Evolutionary conservation across 140 eudicot species (phyloP).

Genomic region (Stevia rebaudiana): DNA sequence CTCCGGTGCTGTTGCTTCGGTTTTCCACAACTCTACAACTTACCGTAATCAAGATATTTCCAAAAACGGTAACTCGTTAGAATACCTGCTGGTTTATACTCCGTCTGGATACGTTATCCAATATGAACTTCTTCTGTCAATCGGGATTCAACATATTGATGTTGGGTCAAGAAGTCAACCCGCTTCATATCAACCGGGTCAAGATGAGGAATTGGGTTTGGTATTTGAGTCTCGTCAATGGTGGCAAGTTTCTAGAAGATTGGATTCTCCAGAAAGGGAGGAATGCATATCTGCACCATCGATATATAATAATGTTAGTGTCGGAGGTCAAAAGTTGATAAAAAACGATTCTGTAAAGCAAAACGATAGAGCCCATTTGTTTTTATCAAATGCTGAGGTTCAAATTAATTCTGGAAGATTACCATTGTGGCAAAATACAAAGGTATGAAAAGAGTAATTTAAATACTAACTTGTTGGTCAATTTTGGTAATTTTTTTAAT

Average conservation of each 20-base stretch:
- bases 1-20: constrained; percentile 46
- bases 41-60: constrained; percentile 14
- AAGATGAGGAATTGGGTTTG: constrained; percentile 41
- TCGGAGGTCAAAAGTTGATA: constrained; percentile 21
- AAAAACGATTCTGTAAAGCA: constrained; percentile 29
- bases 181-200: constrained; percentile 21
- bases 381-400: constrained; percentile 51
- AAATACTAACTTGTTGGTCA: not conserved
- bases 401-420: constrained; percentile 36
- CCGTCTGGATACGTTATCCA: constrained; percentile 54
- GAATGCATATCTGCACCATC: constrained; percentile 19
- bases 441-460: constrained; percentile 31
- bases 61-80: constrained; percentile 33
- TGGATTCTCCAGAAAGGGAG: constrained; percentile 47
- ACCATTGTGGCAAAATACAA: constrained; percentile 49
- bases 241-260: constrained; percentile 54
- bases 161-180: constrained; percentile 26
- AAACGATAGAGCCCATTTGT: constrained; percentile 39
- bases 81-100: constrained; percentile 42
- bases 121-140: constrained; percentile 39
- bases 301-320: not conserved
- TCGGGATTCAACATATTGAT: constrained; percentile 28
- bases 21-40: constrained; percentile 44
- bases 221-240: constrained; percentile 37
- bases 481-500: not conserved